Evolutionary conservation across 108 stramenopile species (phyloP).

Genomic region (Fragilariopsis cylindrus): DNA sequence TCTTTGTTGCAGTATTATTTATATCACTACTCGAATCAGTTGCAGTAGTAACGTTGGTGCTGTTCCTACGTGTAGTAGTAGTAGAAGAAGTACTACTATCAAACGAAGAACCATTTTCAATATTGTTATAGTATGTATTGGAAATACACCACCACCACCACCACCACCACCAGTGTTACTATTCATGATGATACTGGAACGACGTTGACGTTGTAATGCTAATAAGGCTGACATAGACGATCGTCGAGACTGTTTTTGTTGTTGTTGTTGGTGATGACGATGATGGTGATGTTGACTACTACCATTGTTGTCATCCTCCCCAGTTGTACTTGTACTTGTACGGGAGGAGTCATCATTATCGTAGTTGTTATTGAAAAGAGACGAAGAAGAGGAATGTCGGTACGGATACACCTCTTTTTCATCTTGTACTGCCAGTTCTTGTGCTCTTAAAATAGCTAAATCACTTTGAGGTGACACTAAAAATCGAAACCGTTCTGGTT

Average conservation of each 20-base stretch:
- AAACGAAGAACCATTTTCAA: neutral
- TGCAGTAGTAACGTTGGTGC: neutral
- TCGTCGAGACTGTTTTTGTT: neutral
- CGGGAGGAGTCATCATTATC: neutral
- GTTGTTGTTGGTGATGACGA: too few species aligned
- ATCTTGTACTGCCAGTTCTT: conserved; percentile 29
- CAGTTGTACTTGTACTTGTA: neutral
- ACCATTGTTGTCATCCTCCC: neutral
- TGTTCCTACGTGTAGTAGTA: neutral
- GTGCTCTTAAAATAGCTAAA: conserved; percentile 16
- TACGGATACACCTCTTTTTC: conserved; percentile 20
- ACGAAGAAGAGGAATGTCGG: neutral
- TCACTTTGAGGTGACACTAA: conserved; percentile 28
- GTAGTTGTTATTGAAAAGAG: neutral
- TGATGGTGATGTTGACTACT: too few species aligned
- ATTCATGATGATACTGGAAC: too few species aligned
- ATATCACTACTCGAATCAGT: neutral
- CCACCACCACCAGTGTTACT: too few species aligned
- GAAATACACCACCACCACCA: neutral
- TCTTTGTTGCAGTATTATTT: neutral
- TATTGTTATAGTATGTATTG: neutral
- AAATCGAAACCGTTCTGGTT: conserved; percentile 25
- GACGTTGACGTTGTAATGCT: neutral
- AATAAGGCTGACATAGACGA: neutral
- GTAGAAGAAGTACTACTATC: neutral